These are phyloP conservation scores for Favolaschia claudopus DNA, from an alignment of 768 basidiomycete species.

Conservation along the genomic window DNA sequence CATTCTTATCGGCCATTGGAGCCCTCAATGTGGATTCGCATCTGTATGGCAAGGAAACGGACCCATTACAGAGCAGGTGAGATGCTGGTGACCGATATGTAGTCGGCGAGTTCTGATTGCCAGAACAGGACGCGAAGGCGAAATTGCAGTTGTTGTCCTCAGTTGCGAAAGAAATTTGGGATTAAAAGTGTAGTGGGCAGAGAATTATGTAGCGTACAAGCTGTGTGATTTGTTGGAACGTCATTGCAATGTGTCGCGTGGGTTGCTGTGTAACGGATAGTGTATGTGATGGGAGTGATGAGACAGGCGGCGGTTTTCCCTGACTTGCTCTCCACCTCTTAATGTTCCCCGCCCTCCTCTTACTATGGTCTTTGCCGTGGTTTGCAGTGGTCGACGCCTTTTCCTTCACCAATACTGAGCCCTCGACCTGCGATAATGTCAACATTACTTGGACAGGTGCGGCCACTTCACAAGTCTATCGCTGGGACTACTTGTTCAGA, in stretches of 20 bases:
- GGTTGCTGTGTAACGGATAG: too few species aligned
- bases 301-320: too few species aligned
- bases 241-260: not conserved
- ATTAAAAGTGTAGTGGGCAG: constrained; percentile 20
- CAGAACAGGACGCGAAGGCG: constrained; percentile 52
- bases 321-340: too few species aligned
- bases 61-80: constrained; percentile 57
- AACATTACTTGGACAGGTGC: constrained; percentile 39
- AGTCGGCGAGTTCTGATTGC: not conserved
- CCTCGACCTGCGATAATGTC: constrained; percentile 71
- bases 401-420: constrained; percentile 48
- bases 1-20: constrained; percentile 22
- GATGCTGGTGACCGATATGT: too few species aligned
- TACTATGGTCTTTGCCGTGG: constrained; percentile 17
- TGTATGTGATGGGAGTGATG: too few species aligned
- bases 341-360: constrained; percentile 25
- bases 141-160: constrained; percentile 55
- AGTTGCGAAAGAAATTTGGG: constrained; percentile 57
- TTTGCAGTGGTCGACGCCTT: constrained; percentile 48
- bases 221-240: constrained; percentile 1
- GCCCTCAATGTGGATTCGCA: constrained; percentile 72
- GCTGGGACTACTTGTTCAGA: not conserved
- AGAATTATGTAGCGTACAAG: too few species aligned
- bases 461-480: constrained; percentile 26
- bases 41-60: constrained; percentile 66